phyloP scores from a whole-genome alignment of 2,329 filamentous ascomycete species.

The Fusarium tanahbumbuense region DNA sequence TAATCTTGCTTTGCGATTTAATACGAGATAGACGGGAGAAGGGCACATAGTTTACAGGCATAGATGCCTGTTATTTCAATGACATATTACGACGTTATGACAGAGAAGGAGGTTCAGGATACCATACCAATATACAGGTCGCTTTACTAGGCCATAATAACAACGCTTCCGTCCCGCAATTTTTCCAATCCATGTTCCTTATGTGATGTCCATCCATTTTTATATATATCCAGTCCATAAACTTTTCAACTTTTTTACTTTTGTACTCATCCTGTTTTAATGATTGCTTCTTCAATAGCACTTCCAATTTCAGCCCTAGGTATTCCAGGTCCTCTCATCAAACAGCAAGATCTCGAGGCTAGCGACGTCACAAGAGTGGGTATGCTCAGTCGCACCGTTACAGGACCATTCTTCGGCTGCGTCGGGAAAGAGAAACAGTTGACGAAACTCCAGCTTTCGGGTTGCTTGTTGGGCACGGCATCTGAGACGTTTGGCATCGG shows the following conservation, averaged over 20 bases:
- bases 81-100: slow-evolving; percentile 44
- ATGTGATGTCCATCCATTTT: background rate
- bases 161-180: slow-evolving; percentile 11
- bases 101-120: slow-evolving; percentile 31
- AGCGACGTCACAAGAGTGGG: slow-evolving; percentile 33
- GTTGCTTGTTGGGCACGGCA: slow-evolving; percentile 22
- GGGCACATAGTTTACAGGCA: slow-evolving; percentile 1
- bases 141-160: slow-evolving; percentile 25
- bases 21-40: background rate
- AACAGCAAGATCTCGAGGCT: slow-evolving; percentile 34
- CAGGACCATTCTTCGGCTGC: slow-evolving; percentile 18
- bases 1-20: slow-evolving; percentile 6
- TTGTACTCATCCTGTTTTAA: slow-evolving; percentile 10
- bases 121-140: slow-evolving; percentile 42
- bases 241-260: background rate
- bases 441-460: slow-evolving; percentile 47
- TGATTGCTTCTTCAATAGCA: slow-evolving; percentile 43
- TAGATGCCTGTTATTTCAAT: slow-evolving; percentile 12
- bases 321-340: slow-evolving; percentile 44
- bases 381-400: slow-evolving; percentile 37
- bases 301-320: slow-evolving; percentile 43
- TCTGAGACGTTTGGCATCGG: slow-evolving; percentile 8
- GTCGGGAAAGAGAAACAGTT: slow-evolving; percentile 42
- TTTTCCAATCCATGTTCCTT: background rate
- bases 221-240: background rate